Percentiles rank a stretch among this genome's conserved stretches.
phyloP scores from a whole-genome alignment of 495 filamentous ascomycete genomes.

The Peziza echinospora region DNA sequence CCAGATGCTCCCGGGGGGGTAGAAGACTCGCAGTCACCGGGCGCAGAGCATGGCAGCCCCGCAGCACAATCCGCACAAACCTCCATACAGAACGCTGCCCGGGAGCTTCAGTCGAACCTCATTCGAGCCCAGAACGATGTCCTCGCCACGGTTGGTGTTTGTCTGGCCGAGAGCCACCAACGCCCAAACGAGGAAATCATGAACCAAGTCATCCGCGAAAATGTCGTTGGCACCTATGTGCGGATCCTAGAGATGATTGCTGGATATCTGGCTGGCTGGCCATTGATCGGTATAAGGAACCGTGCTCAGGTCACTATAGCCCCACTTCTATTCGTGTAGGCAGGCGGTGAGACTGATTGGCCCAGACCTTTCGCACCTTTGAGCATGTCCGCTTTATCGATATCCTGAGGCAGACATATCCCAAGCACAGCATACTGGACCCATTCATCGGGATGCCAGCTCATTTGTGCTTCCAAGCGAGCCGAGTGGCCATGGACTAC shows the following conservation, averaged over 20 bases:
- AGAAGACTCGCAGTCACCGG: no score
- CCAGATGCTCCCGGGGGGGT: no score
- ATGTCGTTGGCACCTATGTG: constrained; percentile 16
- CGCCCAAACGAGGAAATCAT: constrained; percentile 4
- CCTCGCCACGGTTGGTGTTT: constrained; percentile 18
- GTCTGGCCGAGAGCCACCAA: constrained; percentile 15
- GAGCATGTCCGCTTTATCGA: constrained; percentile 12
- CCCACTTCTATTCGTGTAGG: not conserved
- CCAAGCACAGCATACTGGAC: constrained; percentile 11
- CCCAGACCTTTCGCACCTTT: constrained; percentile 11
- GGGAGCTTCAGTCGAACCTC: constrained; percentile 15
- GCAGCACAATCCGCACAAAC: constrained; percentile 3
- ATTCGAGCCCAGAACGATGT: constrained; percentile 20
- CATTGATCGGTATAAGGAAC: constrained; percentile 15
- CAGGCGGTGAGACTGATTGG: constrained; percentile 6
- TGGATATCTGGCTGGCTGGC: constrained; percentile 17
- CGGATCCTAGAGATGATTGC: constrained; percentile 12
- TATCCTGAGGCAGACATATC: constrained; percentile 11
- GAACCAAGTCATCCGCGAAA: constrained; percentile 15
- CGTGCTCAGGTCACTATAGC: constrained; percentile 15
- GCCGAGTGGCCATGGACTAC: constrained; percentile 12
- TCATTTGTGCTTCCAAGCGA: constrained; percentile 14
- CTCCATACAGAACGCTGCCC: constrained; percentile 8
- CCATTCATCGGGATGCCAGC: constrained; percentile 17
- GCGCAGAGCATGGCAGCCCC: not conserved